Percentiles rank a stretch among this genome's conserved stretches.
These are phyloP conservation scores for Asparagopsis taxiformis DNA, from an alignment of 31 red algal species.

Conservation along the genomic window DNA sequence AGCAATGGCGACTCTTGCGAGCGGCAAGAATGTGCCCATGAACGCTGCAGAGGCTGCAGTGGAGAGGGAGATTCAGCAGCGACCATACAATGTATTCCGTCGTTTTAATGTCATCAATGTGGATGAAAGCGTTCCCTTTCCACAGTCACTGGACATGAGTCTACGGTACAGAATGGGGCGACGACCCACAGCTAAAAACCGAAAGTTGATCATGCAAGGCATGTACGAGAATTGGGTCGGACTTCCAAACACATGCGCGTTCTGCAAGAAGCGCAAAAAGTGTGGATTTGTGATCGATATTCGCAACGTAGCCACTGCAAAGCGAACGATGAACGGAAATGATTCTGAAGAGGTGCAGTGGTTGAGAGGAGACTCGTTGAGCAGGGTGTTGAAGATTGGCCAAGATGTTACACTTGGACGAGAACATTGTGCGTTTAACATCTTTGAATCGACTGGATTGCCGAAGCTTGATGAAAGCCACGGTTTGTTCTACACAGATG, in stretches of 20 bases:
- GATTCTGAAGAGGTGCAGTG: slow-evolving; percentile 2
- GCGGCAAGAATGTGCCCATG: background rate
- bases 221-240: slow-evolving; percentile 29
- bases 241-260: background rate
- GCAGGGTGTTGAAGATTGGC: background rate
- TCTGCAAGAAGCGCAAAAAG: background rate
- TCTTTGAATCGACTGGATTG: background rate
- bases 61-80: slow-evolving; percentile 1
- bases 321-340: too few relatives aligned
- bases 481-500: slow-evolving; percentile 38
- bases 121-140: slow-evolving; percentile 20
- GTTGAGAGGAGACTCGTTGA: slow-evolving; percentile 5
- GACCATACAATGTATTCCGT: slow-evolving; percentile 1
- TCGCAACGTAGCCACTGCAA: too few relatives aligned
- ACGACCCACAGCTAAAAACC: background rate
- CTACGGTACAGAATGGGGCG: background rate
- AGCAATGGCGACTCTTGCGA: slow-evolving; percentile 9
- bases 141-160: slow-evolving; percentile 8
- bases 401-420: slow-evolving; percentile 16
- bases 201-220: background rate
- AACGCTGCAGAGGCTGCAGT: slow-evolving; percentile 7
- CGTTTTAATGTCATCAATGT: slow-evolving; percentile 27
- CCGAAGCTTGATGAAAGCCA: slow-evolving; percentile 2
- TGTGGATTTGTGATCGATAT: background rate
- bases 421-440: slow-evolving; percentile 14